A percentile compares a stretch with the other conserved stretches of the same genome.
phyloP scores from a whole-genome alignment of 2,329 filamentous ascomycete genomes.

The Cladosporium sp. region DNA sequence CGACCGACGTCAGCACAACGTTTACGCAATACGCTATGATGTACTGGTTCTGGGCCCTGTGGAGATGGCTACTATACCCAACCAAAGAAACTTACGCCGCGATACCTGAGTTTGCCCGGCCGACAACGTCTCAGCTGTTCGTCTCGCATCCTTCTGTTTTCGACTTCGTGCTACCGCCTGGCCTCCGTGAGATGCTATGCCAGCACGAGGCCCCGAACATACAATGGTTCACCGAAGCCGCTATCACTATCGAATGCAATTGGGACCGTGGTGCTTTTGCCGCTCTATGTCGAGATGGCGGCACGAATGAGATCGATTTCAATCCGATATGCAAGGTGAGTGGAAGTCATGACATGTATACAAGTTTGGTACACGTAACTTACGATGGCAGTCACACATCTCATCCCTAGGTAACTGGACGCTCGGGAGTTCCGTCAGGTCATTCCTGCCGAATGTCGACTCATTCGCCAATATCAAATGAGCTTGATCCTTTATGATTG shows the following conservation, averaged over 20 bases:
- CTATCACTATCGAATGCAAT: not conserved
- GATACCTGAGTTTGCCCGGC: not conserved
- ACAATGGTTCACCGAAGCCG: conserved; percentile 6
- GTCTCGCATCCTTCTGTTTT: not conserved
- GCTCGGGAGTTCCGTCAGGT: not conserved
- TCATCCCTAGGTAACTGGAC: not conserved
- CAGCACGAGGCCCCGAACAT: not conserved
- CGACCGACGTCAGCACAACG: not conserved
- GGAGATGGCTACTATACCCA: conserved; percentile 6
- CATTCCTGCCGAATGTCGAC: not conserved
- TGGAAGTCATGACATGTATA: not conserved
- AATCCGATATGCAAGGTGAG: conserved; percentile 10
- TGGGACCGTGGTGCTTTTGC: not conserved
- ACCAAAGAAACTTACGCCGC: not conserved
- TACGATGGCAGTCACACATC: not conserved
- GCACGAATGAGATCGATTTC: conserved; percentile 5
- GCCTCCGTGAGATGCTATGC: not conserved
- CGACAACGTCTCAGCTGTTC: conserved; percentile 3
- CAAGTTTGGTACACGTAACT: not conserved
- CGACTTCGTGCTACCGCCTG: conserved; percentile 5
- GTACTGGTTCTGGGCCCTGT: conserved; percentile 3
- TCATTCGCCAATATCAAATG: too few species aligned
- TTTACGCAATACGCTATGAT: conserved; percentile 10
- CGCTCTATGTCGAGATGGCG: not conserved
- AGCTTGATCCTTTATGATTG: too few species aligned